Evolutionary conservation across 352 stramenopile species (phyloP).

Genomic region (Phytophthora constricta): DNA sequence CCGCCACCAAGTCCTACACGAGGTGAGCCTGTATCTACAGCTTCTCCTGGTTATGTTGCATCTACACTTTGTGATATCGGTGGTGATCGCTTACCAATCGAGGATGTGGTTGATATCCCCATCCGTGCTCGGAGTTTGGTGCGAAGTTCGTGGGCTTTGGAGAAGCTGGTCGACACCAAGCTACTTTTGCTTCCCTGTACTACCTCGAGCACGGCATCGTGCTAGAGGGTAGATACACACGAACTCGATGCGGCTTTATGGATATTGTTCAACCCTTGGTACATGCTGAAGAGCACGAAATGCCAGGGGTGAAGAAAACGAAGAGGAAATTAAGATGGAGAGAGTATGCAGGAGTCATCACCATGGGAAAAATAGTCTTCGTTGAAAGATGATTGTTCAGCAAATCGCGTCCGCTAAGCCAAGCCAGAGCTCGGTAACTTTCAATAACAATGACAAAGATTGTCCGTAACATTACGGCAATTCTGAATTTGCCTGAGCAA

Average conservation of each 20-base stretch:
- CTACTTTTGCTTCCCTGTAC: constrained; percentile 47
- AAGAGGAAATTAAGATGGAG: neutral
- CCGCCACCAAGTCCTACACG: constrained; percentile 31
- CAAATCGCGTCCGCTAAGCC: no score
- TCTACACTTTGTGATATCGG: constrained; percentile 18
- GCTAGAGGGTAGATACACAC: constrained; percentile 31
- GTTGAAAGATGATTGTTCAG: no score
- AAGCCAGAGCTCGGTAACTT: no score
- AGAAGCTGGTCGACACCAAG: constrained; percentile 34
- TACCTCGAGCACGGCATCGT: constrained; percentile 60
- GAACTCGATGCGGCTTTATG: constrained; percentile 51
- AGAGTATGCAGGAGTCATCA: no score
- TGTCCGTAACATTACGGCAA: no score
- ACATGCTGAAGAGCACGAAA: constrained; percentile 24
- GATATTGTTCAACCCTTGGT: constrained; percentile 51
- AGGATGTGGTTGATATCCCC: constrained; percentile 41
- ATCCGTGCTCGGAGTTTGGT: constrained; percentile 59
- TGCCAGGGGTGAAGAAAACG: neutral
- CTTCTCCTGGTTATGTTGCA: constrained; percentile 18
- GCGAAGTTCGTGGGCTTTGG: constrained; percentile 45
- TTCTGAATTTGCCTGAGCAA: no score
- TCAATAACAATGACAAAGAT: no score
- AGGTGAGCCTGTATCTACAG: neutral
- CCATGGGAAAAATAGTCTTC: neutral
- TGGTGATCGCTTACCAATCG: constrained; percentile 38